Base-by-base conservation (phyloP, 345 rosid species). In the Citrus maxima region DNA sequence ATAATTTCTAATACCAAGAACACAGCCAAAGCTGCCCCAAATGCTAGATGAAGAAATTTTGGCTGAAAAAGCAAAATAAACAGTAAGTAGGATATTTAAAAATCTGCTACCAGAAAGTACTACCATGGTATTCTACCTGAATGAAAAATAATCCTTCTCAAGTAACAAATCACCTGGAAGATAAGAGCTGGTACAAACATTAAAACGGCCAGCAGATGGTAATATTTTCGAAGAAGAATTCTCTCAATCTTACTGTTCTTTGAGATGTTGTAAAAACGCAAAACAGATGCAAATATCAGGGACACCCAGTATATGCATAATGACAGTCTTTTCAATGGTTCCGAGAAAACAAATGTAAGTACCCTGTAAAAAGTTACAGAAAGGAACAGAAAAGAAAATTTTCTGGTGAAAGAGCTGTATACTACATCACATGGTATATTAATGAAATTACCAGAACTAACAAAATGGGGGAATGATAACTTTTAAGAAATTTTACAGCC, bases 131-230 rank as follows among this genome's bases (percentile, higher is more conserved):
- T 14, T 16, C 40, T 38, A 55, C 76, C 18, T 10, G 27, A 77
- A 67, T 38, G 62, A 32, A 42, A 78, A 67, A 27, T 7, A 69
- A 61, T 30, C 69, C 28, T 67, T 70, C 54, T 66, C 42, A 71
- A 60, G 67, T 70, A 49, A 67, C 65, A 81, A 70, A 40, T 89
- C 79, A 96, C 99, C 99, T 94, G 98, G 80, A 89, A 94, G 75
- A 96, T 87, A 78, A 93, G 94, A 81, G 99, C 98, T 0, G 98
- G 98, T 76, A 93, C 84, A 87, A 96, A 96, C 97, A 96, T 90
- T 79, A 89, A 83, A 82, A 96, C 99, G 77, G 99, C 99, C 93
- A 93, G 84, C 82, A 96, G 90, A 84, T 96, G 99, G 85, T 94
- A 96, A 81, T 96, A 96, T 74, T 94, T 96, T 63, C 97, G 90